Percentiles rank a stretch among this genome's conserved stretches.
Evolutionary conservation across 1,284 basidiomycete genomes (phyloP).

Genomic region (Golubevia pallescens): DNA sequence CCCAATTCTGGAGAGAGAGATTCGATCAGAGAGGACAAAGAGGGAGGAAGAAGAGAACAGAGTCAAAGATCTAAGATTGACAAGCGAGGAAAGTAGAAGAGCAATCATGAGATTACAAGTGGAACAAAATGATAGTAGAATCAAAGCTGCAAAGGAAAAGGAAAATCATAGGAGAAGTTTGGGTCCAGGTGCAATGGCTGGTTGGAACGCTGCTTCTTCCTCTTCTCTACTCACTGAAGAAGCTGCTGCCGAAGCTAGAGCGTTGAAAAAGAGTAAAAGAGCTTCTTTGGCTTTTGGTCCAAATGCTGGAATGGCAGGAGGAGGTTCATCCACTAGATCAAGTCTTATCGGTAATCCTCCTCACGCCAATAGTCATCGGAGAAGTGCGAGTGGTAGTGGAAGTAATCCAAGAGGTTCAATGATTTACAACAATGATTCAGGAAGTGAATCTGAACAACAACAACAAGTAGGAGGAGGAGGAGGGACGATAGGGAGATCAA

Average conservation of each 20-base stretch:
- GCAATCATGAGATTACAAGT: slow-evolving; percentile 56
- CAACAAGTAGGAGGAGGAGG: too few relatives aligned
- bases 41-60: slow-evolving; percentile 42
- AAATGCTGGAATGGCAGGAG: slow-evolving; percentile 21
- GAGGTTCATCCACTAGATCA: neutral
- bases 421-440: too few relatives aligned
- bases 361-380: slow-evolving; percentile 18
- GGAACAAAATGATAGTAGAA: slow-evolving; percentile 17
- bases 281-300: slow-evolving; percentile 45
- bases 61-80: slow-evolving; percentile 49
- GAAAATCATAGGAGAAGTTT: slow-evolving; percentile 26
- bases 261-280: slow-evolving; percentile 36
- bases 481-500: slow-evolving; percentile 6
- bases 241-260: slow-evolving; percentile 25
- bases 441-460: too few relatives aligned
- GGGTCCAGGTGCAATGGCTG: slow-evolving; percentile 2
- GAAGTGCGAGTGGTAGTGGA: slow-evolving; percentile 28
- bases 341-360: slow-evolving; percentile 13
- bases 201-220: slow-evolving; percentile 10
- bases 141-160: slow-evolving; percentile 17
- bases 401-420: slow-evolving; percentile 17
- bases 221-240: neutral
- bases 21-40: slow-evolving; percentile 16
- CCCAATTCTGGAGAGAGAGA: slow-evolving; percentile 18
- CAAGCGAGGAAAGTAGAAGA: slow-evolving; percentile 47